A percentile compares a stretch with the other conserved stretches of the same genome.
Conservation (phyloP, 139 green algal species). For the Penium margaritaceum region DNA sequence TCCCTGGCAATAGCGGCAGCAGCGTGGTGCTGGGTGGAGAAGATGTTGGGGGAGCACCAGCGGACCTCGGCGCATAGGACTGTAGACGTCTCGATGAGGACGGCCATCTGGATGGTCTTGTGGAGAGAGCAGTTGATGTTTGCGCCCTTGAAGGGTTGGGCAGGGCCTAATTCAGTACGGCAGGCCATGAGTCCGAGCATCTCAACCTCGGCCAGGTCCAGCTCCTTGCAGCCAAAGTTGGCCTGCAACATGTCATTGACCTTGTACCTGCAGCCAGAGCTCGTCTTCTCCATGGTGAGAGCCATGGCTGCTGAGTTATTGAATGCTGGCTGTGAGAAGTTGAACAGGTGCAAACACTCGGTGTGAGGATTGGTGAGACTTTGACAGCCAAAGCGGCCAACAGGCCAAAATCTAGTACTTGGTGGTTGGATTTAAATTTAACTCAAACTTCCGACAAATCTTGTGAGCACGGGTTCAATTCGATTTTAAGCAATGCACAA, state of each 20-base stretch:
- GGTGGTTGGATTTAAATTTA: too few relatives aligned
- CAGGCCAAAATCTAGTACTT: too few relatives aligned
- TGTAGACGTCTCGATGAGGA: slow-evolving; percentile 96
- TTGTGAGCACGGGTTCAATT: too few relatives aligned
- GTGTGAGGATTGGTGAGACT: too few relatives aligned
- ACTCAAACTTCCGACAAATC: too few relatives aligned
- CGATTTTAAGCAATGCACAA: too few relatives aligned
- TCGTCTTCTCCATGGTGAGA: slow-evolving; percentile 40
- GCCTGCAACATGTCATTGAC: slow-evolving; percentile 67
- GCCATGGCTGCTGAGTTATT: too few relatives aligned
- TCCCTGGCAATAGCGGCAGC: slow-evolving; percentile 92
- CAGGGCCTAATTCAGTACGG: slow-evolving; percentile 82
- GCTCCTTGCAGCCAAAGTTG: slow-evolving; percentile 96
- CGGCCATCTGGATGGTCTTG: slow-evolving; percentile 97
- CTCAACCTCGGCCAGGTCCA: slow-evolving; percentile 95
- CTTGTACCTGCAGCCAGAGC: slow-evolving; percentile 53
- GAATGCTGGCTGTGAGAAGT: too few relatives aligned
- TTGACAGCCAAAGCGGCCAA: too few relatives aligned
- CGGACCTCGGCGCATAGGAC: slow-evolving; percentile 88
- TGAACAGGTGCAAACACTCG: too few relatives aligned
- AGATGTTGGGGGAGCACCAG: slow-evolving; percentile 99
- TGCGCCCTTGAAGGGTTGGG: slow-evolving; percentile 85
- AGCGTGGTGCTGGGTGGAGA: slow-evolving; percentile 96
- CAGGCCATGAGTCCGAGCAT: slow-evolving; percentile 94
- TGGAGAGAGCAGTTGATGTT: slow-evolving; percentile 92